Base-by-base conservation (phyloP, 306 rosid species). In the Prunus campanulata region DNA sequence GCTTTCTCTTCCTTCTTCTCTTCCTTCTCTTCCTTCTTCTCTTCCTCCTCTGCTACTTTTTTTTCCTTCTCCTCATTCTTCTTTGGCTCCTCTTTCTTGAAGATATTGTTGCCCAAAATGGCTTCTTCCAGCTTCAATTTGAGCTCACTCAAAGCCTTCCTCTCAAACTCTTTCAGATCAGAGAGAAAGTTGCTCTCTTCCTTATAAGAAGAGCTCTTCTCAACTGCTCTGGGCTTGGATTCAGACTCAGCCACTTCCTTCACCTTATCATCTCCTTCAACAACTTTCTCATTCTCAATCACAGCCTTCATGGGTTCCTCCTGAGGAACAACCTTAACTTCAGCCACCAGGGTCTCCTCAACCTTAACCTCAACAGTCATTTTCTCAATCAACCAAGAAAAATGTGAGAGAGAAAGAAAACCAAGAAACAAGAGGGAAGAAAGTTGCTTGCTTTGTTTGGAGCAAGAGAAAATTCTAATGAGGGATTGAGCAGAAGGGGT, bases 171-270 rank as follows among this genome's bases (percentile, higher is more conserved):
- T 39, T 81, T 85, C 24, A 85, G 74, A 81, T 85, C 88, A 2
- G 83, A 81, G 3, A 82, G 86, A 48, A 51, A 77, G 77, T 85
- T 85, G 74, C 88, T 85, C 65, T 85, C 88, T 27, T 85, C 88
- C 62, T 79, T 85, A 30, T 72, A 85, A 47, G 88, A 85, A 76
- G 84, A 68, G 83, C 88, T 85, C 62, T 72, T 85, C 35, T 82
- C 86, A 39, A 85, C 61, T 3, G 77, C 18, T 2, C 9, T 30
- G 6, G 84, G 82, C 44, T 81, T 74, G 6, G 42, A 11, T 1
- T 47, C 75, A 15, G 70, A 44, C 2, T 63, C 84, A 0, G 66
- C 79, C 12, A 18, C 79, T 48, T 68, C 87, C 55, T 84, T 63
- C 50, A 65, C 70, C 49, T 65, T 19, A 39, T 65, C 70, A 35